A percentile compares a stretch with the other conserved stretches of the same genome.
These are phyloP conservation scores for Diaporthe eres DNA, from an alignment of 2,329 filamentous ascomycete genomes.

Conservation along the genomic window DNA sequence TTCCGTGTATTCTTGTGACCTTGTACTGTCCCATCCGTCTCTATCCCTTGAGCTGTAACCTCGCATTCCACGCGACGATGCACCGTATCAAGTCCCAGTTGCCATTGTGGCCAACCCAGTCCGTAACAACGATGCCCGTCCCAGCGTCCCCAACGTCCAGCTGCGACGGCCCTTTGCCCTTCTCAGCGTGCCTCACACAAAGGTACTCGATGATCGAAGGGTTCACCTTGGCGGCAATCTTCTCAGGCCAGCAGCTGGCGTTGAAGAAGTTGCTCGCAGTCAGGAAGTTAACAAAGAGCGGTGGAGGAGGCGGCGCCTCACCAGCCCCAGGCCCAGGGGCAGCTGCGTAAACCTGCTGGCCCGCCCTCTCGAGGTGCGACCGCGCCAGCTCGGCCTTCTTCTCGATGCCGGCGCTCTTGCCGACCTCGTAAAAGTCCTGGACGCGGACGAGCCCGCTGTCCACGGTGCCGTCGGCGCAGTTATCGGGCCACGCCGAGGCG, in stretches of 20 bases:
- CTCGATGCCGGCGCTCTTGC: constrained; percentile 80
- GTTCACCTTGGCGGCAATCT: constrained; percentile 89
- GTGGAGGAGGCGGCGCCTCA: constrained; percentile 55
- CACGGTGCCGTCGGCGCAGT: constrained; percentile 81
- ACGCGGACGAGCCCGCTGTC: constrained; percentile 83
- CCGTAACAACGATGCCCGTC: constrained; percentile 91
- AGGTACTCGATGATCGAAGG: constrained; percentile 78
- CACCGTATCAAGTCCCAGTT: constrained; percentile 93
- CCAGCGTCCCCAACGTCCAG: constrained; percentile 76
- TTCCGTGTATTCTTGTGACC: not conserved
- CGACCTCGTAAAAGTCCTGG: constrained; percentile 95
- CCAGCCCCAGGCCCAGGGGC: constrained; percentile 45
- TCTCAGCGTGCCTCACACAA: constrained; percentile 69
- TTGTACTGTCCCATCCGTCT: not conserved
- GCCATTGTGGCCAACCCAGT: constrained; percentile 89
- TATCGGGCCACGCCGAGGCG: constrained; percentile 84
- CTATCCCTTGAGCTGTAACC: constrained; percentile 62
- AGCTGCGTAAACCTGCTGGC: constrained; percentile 62
- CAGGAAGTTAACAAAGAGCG: constrained; percentile 92
- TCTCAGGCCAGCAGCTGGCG: constrained; percentile 91
- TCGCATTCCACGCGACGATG: constrained; percentile 92
- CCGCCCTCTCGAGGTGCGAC: constrained; percentile 83
- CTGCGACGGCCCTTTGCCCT: constrained; percentile 63
- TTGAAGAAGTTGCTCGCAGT: constrained; percentile 96
- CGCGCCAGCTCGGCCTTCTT: constrained; percentile 83